These are phyloP conservation scores for Paraleonurus japonicus DNA, from an alignment of 257 asterid genomes.

Conservation along the genomic window DNA sequence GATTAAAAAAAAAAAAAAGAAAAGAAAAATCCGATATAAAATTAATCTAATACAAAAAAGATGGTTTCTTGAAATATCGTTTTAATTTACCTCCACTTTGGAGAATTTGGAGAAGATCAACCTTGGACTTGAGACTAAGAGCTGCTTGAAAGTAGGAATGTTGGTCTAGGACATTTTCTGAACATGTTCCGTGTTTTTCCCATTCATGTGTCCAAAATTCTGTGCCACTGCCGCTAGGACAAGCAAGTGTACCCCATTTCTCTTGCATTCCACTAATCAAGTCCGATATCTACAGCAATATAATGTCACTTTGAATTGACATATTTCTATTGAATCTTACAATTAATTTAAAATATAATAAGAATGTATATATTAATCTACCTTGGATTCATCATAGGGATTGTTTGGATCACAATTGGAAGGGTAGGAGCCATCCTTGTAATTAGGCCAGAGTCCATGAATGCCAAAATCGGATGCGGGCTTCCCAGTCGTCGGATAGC, in stretches of 20 bases:
- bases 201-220: conserved; percentile 85
- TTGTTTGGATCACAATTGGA: conserved; percentile 65
- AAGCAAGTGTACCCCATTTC: conserved; percentile 69
- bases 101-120: conserved; percentile 58
- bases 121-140: conserved; percentile 49
- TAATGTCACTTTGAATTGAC: too few relatives aligned
- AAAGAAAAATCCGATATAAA: background rate
- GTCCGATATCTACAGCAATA: conserved; percentile 49
- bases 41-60: too few relatives aligned
- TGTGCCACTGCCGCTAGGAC: conserved; percentile 69
- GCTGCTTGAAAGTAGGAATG: conserved; percentile 56
- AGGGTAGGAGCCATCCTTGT: conserved; percentile 74
- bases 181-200: conserved; percentile 81
- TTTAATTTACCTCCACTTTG: conserved; percentile 40
- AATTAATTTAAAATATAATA: too few relatives aligned
- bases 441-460: conserved; percentile 84
- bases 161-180: conserved; percentile 53
- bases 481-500: conserved; percentile 78
- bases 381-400: conserved; percentile 63
- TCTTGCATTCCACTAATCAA: conserved; percentile 61
- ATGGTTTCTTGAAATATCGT: background rate
- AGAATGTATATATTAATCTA: background rate
- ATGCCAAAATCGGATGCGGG: conserved; percentile 70
- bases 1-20: background rate
- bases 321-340: too few relatives aligned